phyloP scores from a whole-genome alignment of 345 rosid species.

The Brassica incana region DNA sequence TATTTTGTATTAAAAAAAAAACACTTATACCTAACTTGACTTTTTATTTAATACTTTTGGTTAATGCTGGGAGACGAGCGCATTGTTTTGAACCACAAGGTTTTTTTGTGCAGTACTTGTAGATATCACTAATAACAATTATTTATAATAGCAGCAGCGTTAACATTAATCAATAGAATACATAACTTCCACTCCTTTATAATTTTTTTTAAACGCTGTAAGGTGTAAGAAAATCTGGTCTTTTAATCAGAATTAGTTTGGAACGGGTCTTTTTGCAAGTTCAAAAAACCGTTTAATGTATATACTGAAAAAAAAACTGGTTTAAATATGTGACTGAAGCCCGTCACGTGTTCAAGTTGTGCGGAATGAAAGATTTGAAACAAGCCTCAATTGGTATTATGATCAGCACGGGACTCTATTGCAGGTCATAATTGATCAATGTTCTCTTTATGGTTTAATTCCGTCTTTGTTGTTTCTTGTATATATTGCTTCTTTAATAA shows the following conservation, averaged over 20 bases:
- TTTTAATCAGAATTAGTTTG: background rate
- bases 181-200: background rate
- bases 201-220: background rate
- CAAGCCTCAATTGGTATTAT: background rate
- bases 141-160: background rate
- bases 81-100: conserved; percentile 26
- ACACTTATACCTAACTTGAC: background rate
- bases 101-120: conserved; percentile 20
- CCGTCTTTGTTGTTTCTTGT: background rate
- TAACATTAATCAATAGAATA: background rate
- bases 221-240: background rate
- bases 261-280: background rate
- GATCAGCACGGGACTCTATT: background rate
- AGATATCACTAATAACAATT: conserved; percentile 30
- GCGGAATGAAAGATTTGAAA: background rate
- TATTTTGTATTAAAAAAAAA: too few species aligned
- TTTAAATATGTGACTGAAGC: too few species aligned
- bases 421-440: background rate
- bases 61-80: conserved; percentile 22
- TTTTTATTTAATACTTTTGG: background rate
- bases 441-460: background rate
- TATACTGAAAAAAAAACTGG: too few species aligned
- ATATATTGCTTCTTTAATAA: background rate
- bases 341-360: too few species aligned
- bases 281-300: too few species aligned